phyloP scores from a whole-genome alignment of 2,329 filamentous ascomycete species.

The Cladosporium velox region DNA sequence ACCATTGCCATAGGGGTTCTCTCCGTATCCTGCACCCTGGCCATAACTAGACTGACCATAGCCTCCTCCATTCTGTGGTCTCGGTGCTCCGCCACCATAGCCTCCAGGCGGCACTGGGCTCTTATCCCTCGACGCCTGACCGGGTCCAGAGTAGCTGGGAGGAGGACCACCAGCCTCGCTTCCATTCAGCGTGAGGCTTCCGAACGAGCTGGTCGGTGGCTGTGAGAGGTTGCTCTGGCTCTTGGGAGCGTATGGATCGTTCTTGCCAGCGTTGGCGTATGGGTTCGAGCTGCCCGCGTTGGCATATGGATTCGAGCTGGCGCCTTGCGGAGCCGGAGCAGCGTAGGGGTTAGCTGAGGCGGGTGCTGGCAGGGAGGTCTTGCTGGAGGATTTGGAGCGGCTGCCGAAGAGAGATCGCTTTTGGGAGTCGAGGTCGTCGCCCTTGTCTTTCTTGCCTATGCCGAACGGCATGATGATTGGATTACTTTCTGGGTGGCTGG shows the following conservation, averaged over 20 bases:
- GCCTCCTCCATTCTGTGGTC: slow-evolving; percentile 32
- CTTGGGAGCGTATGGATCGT: slow-evolving; percentile 35
- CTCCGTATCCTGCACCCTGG: slow-evolving; percentile 53
- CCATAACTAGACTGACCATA: slow-evolving; percentile 33
- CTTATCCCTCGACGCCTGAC: slow-evolving; percentile 43
- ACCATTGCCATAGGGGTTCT: slow-evolving; percentile 56
- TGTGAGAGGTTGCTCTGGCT: slow-evolving; percentile 30
- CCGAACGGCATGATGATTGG: slow-evolving; percentile 41
- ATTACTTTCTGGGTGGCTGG: not conserved
- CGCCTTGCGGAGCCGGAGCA: slow-evolving; percentile 41
- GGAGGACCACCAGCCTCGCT: slow-evolving; percentile 34
- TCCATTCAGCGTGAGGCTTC: slow-evolving; percentile 32
- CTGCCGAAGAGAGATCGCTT: slow-evolving; percentile 62
- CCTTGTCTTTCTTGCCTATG: slow-evolving; percentile 55
- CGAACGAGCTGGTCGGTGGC: slow-evolving; percentile 36
- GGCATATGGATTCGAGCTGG: slow-evolving; percentile 29
- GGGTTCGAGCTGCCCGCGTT: slow-evolving; percentile 34
- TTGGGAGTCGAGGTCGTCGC: slow-evolving; percentile 54
- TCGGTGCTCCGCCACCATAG: slow-evolving; percentile 42
- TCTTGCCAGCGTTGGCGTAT: slow-evolving; percentile 54
- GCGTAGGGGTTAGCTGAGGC: slow-evolving; percentile 58
- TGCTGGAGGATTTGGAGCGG: slow-evolving; percentile 52
- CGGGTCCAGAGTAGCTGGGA: slow-evolving; percentile 38
- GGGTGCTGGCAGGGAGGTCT: slow-evolving; percentile 47
- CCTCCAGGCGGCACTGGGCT: slow-evolving; percentile 46